Evolutionary conservation across 495 filamentous ascomycete genomes (phyloP), one percentile per base, ranked within the genome.

Genomic region (Penicillium alfredii): DNA sequence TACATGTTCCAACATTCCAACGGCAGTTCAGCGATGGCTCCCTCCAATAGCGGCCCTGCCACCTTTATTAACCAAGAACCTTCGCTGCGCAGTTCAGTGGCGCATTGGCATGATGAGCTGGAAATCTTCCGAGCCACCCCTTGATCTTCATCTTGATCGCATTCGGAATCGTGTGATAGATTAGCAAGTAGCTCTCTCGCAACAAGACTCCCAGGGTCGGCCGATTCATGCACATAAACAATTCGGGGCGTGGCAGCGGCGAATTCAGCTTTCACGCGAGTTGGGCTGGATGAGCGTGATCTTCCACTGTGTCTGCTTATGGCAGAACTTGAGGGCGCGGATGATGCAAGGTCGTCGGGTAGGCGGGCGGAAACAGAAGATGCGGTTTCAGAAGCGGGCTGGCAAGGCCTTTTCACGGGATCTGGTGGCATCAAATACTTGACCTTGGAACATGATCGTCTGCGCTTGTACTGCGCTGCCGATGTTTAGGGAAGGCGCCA

Each of bases 251-350:
- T 31, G 2, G 35, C 35, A 11, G 23, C 12, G 9, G 26, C 15
- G 11, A 38, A n/a, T 38, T 38, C 25, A 13, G 35, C 24, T n/a
- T 30, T 31, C 18, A 38, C 35, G 8, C 26, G 35, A 19, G 26
- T 13, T 19, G 11, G 35, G 30, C 26, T 30, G n/a, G 26, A 14
- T 21, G 35, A 38, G 20, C 26, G 26, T 23, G 15, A 28, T 17
- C 18, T n/a, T 9, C 6, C 32, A 34, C 19, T 4, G 19, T 6
- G 32, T 14, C 32, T 34, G 16, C 1, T 4, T 3, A n/a, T n/a
- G n/a, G 7, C 20, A 9, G 35, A 30, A 10, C 23, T 28, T 15
- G 35, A 38, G 21, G 12, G 18, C 17, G 18, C 26, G 6, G 30
- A 14, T n/a, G 35, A 30, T 5, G 23, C 13, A 1, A 31, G 29